Evolutionary conservation across 139 green algal species (phyloP).

Genomic region (Chlorella sp.): DNA sequence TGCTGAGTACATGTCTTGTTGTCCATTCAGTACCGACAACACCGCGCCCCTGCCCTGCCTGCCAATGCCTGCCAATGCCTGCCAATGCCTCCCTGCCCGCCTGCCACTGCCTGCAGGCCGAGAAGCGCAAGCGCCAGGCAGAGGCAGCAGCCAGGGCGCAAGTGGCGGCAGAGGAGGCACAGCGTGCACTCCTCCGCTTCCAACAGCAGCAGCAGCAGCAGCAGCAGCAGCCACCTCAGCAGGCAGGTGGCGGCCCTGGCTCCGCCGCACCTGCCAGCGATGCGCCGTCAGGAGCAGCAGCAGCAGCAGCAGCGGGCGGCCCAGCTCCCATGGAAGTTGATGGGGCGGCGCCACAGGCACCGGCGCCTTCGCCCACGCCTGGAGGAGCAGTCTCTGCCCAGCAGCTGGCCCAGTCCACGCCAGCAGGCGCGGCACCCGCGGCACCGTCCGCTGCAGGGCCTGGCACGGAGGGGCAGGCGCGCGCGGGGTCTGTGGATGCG

Average conservation of each 20-base stretch:
- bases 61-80: too few species aligned
- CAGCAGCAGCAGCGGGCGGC: constrained; percentile 15
- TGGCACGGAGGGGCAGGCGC: background rate
- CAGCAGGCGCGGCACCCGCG: background rate
- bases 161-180: constrained; percentile 57
- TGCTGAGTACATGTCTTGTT: too few species aligned
- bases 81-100: background rate
- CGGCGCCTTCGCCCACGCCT: background rate
- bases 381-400: background rate
- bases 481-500: background rate
- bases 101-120: background rate
- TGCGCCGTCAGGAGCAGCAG: background rate
- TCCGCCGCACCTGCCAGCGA: constrained; percentile 1
- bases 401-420: background rate
- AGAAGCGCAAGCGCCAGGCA: constrained; percentile 48
- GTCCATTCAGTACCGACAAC: too few species aligned
- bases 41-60: too few species aligned
- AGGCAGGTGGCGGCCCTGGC: background rate
- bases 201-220: constrained; percentile 41
- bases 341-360: background rate
- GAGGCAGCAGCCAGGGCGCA: constrained; percentile 49
- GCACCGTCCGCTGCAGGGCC: background rate
- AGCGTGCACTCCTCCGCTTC: constrained; percentile 55
- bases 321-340: constrained; percentile 11
- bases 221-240: constrained; percentile 1